Evolutionary conservation across 257 asterid species (phyloP), one percentile per base, ranked within the genome.

Genomic region (Gentiana dahurica): DNA sequence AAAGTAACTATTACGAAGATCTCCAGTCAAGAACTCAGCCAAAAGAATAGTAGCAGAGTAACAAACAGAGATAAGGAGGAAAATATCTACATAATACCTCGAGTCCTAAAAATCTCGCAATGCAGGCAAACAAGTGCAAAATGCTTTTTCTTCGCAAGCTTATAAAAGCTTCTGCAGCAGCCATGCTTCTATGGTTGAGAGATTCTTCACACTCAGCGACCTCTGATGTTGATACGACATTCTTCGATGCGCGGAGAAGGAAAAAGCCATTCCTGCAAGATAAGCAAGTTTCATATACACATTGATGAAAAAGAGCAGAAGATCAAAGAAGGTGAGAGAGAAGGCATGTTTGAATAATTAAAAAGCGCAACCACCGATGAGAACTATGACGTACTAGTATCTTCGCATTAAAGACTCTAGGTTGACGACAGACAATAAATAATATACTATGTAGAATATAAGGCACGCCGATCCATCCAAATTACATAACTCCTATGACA

Each of bases 21-120:
- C 46, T 41, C 46, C 46, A 41, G 8, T 41, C 9, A 41, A 41
- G 46, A 10, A 7, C 46, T 5, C 2, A 41, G 9, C 46, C 6
- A 39, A 41, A 7, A 41, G 10, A 41, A 41, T 5, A 10, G 46
- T 41, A 24, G 24, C 24, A 24, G 24, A 24, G 46, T 39, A 36
- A 57, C 3, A 43, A 8, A 57, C n/a, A 57, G 35, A 41, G 6
- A 49, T 3, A 44, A 6, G 2, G 47, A 59, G 55, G 62, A 67
- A 36, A n/a, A 47, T 39, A 67, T 64, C 61, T 54, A 33, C 12
- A 35, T 49, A 58, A 54, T 79, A 92, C 99, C 99, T 92, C 94
- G 64, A 86, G 95, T 51, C 99, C 97, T 73, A 92, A 76, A 81
- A 83, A 86, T 73, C 94, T 84, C 65, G 92, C 97, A 60, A 82